Evolutionary conservation across 208 protist species (phyloP).

Genomic region (Leishmania braziliensis): DNA sequence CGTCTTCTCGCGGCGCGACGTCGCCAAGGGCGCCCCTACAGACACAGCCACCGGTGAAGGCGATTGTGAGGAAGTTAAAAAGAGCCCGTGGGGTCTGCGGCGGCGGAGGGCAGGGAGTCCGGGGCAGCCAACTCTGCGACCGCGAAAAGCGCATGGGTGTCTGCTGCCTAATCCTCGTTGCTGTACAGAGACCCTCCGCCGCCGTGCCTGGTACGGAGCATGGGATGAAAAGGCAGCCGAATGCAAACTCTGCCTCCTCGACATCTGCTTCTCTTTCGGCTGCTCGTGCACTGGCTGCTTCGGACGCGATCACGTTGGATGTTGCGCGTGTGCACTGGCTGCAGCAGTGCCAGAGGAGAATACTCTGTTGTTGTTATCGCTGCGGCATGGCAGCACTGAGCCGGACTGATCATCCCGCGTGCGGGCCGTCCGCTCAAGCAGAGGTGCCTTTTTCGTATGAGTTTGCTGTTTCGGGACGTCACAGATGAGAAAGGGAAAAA

Average conservation of each 20-base stretch:
- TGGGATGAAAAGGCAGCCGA: background rate
- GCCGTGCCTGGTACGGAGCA: background rate
- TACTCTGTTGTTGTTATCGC: background rate
- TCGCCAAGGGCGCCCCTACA: background rate
- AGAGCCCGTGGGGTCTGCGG: background rate
- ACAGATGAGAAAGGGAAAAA: background rate
- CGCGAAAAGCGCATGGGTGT: background rate
- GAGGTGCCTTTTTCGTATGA: background rate
- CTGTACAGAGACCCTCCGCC: background rate
- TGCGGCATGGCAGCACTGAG: background rate
- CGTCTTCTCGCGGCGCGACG: constrained; percentile 1
- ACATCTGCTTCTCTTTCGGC: background rate
- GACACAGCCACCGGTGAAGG: background rate
- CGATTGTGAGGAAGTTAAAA: background rate
- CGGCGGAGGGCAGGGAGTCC: background rate
- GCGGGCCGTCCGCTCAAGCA: background rate
- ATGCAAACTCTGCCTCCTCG: background rate
- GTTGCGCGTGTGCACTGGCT: background rate
- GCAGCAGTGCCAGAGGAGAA: background rate
- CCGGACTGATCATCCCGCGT: background rate
- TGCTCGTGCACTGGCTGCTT: background rate
- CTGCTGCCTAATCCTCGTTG: background rate
- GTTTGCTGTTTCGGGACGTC: background rate
- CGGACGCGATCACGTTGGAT: background rate
- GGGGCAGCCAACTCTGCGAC: background rate